Base-by-base conservation (phyloP, 129 eudicot genomes). In the Kitagawia praeruptora region DNA sequence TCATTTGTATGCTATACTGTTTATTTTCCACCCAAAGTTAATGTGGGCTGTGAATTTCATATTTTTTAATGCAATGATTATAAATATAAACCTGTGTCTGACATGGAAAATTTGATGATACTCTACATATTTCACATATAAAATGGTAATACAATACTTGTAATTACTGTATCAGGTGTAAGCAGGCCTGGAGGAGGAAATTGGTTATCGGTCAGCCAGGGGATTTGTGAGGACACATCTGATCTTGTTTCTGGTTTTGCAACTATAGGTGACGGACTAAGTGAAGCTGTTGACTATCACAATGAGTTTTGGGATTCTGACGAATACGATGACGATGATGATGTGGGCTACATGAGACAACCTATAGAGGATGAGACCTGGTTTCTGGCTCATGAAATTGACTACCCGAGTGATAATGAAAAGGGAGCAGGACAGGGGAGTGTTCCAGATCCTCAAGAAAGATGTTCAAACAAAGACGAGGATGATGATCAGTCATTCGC, bases 161-260 rank as follows among this genome's bases (percentile, higher is more conserved):
- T 49, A 74, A 81, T 45, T 79, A 80, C 77, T 84, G 63, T 74
- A 74, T 34, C 78, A 95, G 99, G 95, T 82, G 92, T 83, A 34
- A 95, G 87, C 85, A 88, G 96, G 85, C 87, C 82, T 39, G 90
- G 85, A 75, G 98, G 97, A 78, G 99, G 99, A 82, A 96, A 85
- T 81, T 96, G 99, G 99, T 87, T 96, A 74, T 96, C 99, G 73
- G 99, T 96, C 67, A 96, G 98, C 81, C 98, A 91, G 82, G 99
- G 99, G 34, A 90, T 92, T 40, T 81, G 93, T 16, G 98, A 96
- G 86, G 99, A 92, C 82, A 88, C 98, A 58, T 92, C 97, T 84
- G 98, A 92, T 86, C 80, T 90, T 53, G 94, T 95, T 56, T 95
- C 98, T 80, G 97, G 98, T 77, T 92, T 96, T 82, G 99, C 98